phyloP scores from a whole-genome alignment of 305 asterid genomes.

The Striga hermonthica region DNA sequence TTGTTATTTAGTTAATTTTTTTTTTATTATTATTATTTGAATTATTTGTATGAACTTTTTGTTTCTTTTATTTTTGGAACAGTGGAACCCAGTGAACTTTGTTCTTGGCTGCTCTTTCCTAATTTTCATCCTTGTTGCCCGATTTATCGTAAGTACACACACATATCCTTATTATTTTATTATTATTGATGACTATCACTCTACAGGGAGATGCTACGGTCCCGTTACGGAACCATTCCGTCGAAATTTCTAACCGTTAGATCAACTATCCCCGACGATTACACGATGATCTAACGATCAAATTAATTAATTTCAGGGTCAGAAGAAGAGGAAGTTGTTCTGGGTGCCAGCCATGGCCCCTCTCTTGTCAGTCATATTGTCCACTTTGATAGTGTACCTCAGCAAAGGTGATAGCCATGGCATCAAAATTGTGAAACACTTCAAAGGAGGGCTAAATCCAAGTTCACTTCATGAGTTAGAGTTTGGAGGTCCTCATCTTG shows the following conservation, averaged over 20 bases:
- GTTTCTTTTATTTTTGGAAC: constrained; percentile 4
- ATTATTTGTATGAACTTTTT: background rate
- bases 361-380: constrained; percentile 58
- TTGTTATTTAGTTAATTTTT: background rate
- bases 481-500: constrained; percentile 51
- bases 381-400: constrained; percentile 63
- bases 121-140: constrained; percentile 61
- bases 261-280: too few relatives aligned
- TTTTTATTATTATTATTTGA: background rate
- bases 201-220: too few relatives aligned
- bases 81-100: constrained; percentile 75
- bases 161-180: too few relatives aligned
- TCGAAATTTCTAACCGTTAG: too few relatives aligned
- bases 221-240: background rate
- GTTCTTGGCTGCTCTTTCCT: constrained; percentile 80
- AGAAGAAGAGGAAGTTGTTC: constrained; percentile 57
- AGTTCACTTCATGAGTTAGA: constrained; percentile 53
- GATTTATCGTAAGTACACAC: constrained; percentile 60
- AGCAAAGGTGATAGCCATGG: constrained; percentile 69
- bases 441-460: constrained; percentile 84
- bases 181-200: too few relatives aligned
- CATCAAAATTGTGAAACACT: constrained; percentile 63
- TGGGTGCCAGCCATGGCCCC: constrained; percentile 85
- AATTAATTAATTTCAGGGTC: constrained; percentile 53
- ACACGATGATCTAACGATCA: too few relatives aligned